Evolutionary conservation across 2,329 filamentous ascomycete species (phyloP), one percentile per base, ranked within the genome.

Genomic region (Coleophoma cylindrospora): DNA sequence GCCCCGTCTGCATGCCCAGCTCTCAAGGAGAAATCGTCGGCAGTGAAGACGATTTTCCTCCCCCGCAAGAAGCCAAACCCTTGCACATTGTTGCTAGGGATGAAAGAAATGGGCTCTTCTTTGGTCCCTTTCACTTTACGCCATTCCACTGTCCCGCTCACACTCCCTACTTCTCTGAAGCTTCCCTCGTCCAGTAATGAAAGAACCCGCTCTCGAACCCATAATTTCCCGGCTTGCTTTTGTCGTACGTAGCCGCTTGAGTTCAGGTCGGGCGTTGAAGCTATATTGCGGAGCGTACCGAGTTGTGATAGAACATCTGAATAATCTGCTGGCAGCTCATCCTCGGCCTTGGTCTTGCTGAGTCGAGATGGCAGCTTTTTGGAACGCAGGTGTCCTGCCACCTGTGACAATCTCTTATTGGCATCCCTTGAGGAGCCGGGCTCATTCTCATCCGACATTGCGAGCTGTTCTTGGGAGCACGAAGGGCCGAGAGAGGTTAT

Each of bases 1-100:
- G 79, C 71, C 0, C 82, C 82, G 64, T 85, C 82, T 0, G 81
- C 80, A 68, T 86, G 82, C 1, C 82, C 82, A 27, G 80, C 80
- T 6, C 82, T 69, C 27, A 85, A 76, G 2, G 74, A 78, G 55
- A 84, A 85, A 60, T 86, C 82, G 59, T 86, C 81, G 0, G 80
- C 81, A 0, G 82, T 84, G 45, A 85, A 75, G 0, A 84, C 66
- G 3, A 85, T 70, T 48, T 74, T 73, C 37, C 81, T 67, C 0
- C 77, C 77, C 17, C 71, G 64, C 22, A 84, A 59, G 43, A 66
- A 69, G 2, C 80, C 79, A 49, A 77, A 74, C 0, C 79, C 81
- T 57, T 85, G 80, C 2, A 84, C 74, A 58, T 84, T 85, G 54
- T 86, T 86, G 51, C 73, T 79, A 0, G 81, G 81, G 5, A 75